A percentile compares a stretch with the other conserved stretches of the same genome.
phyloP scores from a whole-genome alignment of 768 basidiomycete species.

The Hebeloma cylindrosporum region DNA sequence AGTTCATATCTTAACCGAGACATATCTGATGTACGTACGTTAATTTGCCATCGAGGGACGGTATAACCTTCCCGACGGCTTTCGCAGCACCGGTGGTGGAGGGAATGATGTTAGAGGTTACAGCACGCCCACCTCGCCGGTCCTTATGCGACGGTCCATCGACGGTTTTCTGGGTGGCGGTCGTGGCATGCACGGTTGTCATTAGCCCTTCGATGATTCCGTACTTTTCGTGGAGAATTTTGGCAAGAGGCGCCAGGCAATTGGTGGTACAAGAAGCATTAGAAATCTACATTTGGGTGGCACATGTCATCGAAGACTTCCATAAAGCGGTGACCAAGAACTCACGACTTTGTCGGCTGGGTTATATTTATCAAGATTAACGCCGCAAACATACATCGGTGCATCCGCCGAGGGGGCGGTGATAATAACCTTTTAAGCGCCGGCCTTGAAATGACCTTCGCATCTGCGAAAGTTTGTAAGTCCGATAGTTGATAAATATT shows the following conservation, averaged over 20 bases:
- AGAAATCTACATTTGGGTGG: conserved; percentile 57
- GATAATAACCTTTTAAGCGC: conserved; percentile 98
- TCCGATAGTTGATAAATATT: neutral
- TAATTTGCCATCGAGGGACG: conserved; percentile 92
- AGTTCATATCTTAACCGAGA: conserved; percentile 35
- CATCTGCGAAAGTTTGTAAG: conserved; percentile 50
- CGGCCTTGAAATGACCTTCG: conserved; percentile 85
- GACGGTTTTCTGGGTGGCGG: conserved; percentile 93
- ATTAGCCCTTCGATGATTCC: conserved; percentile 96
- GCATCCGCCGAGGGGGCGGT: conserved; percentile 92
- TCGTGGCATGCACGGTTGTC: conserved; percentile 97
- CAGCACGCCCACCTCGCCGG: conserved; percentile 95
- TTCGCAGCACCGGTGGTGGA: conserved; percentile 99
- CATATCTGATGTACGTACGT: conserved; percentile 54
- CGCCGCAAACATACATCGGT: conserved; percentile 90
- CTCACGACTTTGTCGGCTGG: conserved; percentile 76
- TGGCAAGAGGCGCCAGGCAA: conserved; percentile 97
- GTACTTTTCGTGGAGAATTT: conserved; percentile 96
- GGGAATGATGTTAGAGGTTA: conserved; percentile 97
- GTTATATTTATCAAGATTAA: conserved; percentile 91
- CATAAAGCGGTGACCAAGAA: conserved; percentile 11
- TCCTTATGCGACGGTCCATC: conserved; percentile 95
- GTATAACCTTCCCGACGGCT: conserved; percentile 98
- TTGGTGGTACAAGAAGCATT: conserved; percentile 99
- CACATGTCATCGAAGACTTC: neutral